Percentiles rank a stretch among this genome's conserved stretches.
phyloP scores from a whole-genome alignment of 495 filamentous ascomycete genomes.

The Trichoderma reesei region DNA sequence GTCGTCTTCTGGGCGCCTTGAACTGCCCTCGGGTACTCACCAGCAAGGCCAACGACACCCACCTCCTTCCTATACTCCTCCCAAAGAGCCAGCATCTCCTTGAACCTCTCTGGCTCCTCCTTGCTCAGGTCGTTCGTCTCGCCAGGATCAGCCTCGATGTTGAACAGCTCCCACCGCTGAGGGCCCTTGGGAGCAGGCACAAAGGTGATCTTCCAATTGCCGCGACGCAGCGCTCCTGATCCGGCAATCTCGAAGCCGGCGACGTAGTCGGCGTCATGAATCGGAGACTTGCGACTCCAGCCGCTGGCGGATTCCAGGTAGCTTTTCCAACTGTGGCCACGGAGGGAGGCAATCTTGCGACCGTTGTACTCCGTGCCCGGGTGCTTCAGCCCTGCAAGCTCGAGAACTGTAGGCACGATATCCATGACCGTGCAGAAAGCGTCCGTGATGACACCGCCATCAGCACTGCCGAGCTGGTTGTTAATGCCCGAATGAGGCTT shows the following conservation, averaged over 20 bases:
- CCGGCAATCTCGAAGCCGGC: conserved; percentile 23
- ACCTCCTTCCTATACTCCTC: conserved; percentile 24
- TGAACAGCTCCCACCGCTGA: conserved; percentile 21
- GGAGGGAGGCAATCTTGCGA: conserved; percentile 44
- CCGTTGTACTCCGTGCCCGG: conserved; percentile 45
- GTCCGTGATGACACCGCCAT: conserved; percentile 36
- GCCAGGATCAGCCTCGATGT: conserved; percentile 23
- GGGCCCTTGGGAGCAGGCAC: conserved; percentile 17
- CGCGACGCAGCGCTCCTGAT: conserved; percentile 22
- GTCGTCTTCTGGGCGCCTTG: conserved; percentile 12
- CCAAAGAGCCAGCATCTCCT: conserved; percentile 22
- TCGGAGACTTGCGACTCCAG: conserved; percentile 24
- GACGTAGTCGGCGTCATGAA: conserved; percentile 30
- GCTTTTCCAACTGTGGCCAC: conserved; percentile 31
- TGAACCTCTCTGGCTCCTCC: conserved; percentile 17
- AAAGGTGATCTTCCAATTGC: conserved; percentile 24
- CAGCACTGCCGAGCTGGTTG: conserved; percentile 25
- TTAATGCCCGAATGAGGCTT: conserved; percentile 14
- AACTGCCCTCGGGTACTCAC: conserved; percentile 13
- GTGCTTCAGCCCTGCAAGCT: conserved; percentile 49
- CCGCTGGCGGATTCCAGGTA: conserved; percentile 10
- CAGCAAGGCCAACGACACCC: conserved; percentile 16
- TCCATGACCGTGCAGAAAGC: conserved; percentile 58
- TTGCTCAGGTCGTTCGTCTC: conserved; percentile 21
- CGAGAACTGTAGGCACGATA: conserved; percentile 48